Evolutionary conservation across 2,329 filamentous ascomycete genomes (phyloP).

Genomic region (Biscogniauxia sp.): DNA sequence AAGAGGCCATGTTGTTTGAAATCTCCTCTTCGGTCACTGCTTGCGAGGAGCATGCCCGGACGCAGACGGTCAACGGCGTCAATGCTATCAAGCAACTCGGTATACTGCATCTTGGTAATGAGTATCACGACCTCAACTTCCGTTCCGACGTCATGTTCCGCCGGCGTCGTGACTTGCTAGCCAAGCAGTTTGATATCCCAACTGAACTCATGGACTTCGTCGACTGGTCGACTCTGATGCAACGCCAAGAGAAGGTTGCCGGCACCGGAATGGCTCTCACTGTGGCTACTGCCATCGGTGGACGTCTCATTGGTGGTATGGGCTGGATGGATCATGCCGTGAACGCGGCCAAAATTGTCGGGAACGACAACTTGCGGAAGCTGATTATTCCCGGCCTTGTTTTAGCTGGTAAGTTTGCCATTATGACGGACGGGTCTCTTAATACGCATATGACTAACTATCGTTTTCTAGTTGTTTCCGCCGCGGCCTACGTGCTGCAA

Average conservation of each 20-base stretch:
- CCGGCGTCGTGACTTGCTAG: slow-evolving; percentile 74
- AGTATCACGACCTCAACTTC: slow-evolving; percentile 84
- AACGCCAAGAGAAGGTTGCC: slow-evolving; percentile 90
- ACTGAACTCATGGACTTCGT: slow-evolving; percentile 93
- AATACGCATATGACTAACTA: slow-evolving; percentile 15
- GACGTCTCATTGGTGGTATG: slow-evolving; percentile 76
- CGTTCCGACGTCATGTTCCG: slow-evolving; percentile 92
- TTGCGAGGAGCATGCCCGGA: slow-evolving; percentile 85
- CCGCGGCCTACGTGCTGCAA: slow-evolving; percentile 75
- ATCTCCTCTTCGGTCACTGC: slow-evolving; percentile 74
- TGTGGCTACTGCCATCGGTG: slow-evolving; percentile 79
- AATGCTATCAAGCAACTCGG: slow-evolving; percentile 86
- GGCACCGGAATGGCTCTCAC: slow-evolving; percentile 95
- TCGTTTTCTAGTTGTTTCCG: slow-evolving; percentile 60
- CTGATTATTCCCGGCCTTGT: slow-evolving; percentile 79
- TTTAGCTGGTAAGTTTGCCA: slow-evolving; percentile 65
- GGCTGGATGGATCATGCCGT: slow-evolving; percentile 88
- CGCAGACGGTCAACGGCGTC: slow-evolving; percentile 75
- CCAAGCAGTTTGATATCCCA: slow-evolving; percentile 80
- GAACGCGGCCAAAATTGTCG: slow-evolving; percentile 75
- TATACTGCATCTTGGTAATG: slow-evolving; percentile 81
- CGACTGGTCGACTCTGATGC: slow-evolving; percentile 77
- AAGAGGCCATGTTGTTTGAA: slow-evolving; percentile 85
- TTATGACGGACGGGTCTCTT: slow-evolving; percentile 6
- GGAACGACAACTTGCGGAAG: slow-evolving; percentile 75